Evolutionary conservation across 192 early-diverging fungal genomes (phyloP).

Genomic region (Linnemannia schmuckeri): DNA sequence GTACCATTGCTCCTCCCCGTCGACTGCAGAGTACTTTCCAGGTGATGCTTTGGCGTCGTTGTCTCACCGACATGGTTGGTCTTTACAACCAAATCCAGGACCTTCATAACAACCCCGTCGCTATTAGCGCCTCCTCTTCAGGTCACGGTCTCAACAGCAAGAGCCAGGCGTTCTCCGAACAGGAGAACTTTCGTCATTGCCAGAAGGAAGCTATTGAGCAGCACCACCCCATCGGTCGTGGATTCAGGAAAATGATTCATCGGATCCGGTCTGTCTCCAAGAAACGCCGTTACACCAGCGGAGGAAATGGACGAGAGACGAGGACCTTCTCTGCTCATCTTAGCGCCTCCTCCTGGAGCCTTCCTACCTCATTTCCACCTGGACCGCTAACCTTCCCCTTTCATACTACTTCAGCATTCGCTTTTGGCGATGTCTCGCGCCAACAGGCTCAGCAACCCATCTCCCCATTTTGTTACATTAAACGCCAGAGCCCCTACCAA

Average conservation of each 20-base stretch:
- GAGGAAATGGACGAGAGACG: not conserved
- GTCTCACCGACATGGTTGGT: conserved; percentile 15
- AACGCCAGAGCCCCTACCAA: not conserved
- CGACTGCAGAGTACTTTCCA: conserved; percentile 17
- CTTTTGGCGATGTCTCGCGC: not conserved
- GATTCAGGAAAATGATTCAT: not conserved
- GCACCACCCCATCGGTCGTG: not conserved
- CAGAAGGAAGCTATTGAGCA: not conserved
- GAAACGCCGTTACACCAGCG: not conserved
- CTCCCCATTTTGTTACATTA: not conserved
- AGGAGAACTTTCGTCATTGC: not conserved
- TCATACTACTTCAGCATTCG: no score
- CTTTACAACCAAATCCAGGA: conserved; percentile 18
- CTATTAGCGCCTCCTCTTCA: not conserved
- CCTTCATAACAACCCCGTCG: not conserved
- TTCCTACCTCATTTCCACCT: not conserved
- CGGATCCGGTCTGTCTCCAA: not conserved
- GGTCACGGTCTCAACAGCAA: not conserved
- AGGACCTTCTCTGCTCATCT: not conserved
- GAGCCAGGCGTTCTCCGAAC: not conserved
- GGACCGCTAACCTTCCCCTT: not conserved
- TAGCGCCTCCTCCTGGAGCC: not conserved
- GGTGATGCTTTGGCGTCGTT: conserved; percentile 29
- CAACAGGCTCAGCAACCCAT: not conserved
- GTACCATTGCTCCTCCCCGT: not conserved